Evolutionary conservation across 208 protist genomes (phyloP).

Genomic region (Crithidia fasciculata): DNA sequence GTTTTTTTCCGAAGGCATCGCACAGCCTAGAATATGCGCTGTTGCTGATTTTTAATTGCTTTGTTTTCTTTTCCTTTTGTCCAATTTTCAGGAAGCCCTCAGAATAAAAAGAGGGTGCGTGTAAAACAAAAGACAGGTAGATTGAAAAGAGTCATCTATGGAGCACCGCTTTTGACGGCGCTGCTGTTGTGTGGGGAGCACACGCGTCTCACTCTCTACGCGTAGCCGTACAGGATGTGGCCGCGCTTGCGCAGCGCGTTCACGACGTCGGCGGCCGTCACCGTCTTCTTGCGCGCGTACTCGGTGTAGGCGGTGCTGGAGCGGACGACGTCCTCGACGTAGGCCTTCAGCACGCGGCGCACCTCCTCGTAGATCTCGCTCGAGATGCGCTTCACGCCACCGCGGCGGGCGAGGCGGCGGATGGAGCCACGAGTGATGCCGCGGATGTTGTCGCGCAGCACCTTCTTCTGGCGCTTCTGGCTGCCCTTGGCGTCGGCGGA

Average conservation of each 20-base stretch:
- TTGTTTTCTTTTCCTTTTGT: not conserved
- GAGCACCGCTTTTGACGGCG: not conserved
- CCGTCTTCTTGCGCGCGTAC: constrained; percentile 85
- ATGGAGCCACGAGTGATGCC: constrained; percentile 89
- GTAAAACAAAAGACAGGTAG: not conserved
- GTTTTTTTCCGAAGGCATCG: too few species aligned
- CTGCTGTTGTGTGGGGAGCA: too few species aligned
- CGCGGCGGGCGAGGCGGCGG: constrained; percentile 90
- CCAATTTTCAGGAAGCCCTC: constrained; percentile 3
- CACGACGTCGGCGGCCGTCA: constrained; percentile 87
- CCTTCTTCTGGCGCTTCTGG: constrained; percentile 88
- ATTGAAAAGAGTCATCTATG: constrained; percentile 11
- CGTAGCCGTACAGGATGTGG: constrained; percentile 92
- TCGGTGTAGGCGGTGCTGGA: constrained; percentile 88
- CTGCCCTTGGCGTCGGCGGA: constrained; percentile 71
- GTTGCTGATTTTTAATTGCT: not conserved
- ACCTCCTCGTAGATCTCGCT: constrained; percentile 74
- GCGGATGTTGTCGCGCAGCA: constrained; percentile 86
- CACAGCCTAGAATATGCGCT: too few species aligned
- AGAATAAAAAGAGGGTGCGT: not conserved
- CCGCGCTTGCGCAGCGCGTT: constrained; percentile 90
- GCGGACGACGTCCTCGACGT: constrained; percentile 84
- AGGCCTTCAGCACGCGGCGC: constrained; percentile 80
- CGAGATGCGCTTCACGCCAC: constrained; percentile 92
- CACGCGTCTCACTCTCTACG: constrained; percentile 10